These are phyloP conservation scores for Saccharum spontaneum DNA, from an alignment of 176 grass and related monocot species.

Conservation along the genomic window DNA sequence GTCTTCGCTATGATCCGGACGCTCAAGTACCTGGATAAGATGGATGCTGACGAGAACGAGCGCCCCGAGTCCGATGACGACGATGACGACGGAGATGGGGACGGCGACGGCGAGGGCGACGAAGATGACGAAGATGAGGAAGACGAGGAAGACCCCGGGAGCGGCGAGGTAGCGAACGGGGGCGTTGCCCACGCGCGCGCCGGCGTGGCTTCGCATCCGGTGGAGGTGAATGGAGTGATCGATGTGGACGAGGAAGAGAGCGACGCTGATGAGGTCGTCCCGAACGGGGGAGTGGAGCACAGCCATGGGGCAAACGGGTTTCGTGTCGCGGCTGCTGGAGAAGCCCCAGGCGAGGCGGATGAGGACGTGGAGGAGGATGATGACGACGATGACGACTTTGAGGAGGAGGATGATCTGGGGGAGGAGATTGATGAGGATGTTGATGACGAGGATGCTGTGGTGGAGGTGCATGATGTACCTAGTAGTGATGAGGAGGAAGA, in stretches of 20 bases:
- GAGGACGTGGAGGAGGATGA: slow-evolving; percentile 68
- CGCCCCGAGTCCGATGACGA: slow-evolving; percentile 91
- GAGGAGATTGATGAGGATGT: slow-evolving; percentile 82
- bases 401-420: slow-evolving; percentile 72
- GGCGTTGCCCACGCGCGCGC: slow-evolving; percentile 24
- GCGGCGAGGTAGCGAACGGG: slow-evolving; percentile 76
- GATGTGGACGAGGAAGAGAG: slow-evolving; percentile 94
- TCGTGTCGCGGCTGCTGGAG: slow-evolving; percentile 47
- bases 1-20: slow-evolving; percentile 88
- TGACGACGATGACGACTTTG: slow-evolving; percentile 60
- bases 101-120: slow-evolving; percentile 63
- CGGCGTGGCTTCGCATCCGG: slow-evolving; percentile 6
- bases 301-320: slow-evolving; percentile 64
- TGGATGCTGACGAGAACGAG: slow-evolving; percentile 97
- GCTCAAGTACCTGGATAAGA: slow-evolving; percentile 88
- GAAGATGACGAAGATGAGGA: slow-evolving; percentile 64
- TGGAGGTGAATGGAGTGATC: slow-evolving; percentile 60
- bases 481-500: slow-evolving; percentile 68
- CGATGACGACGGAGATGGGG: slow-evolving; percentile 69
- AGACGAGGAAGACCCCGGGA: slow-evolving; percentile 81
- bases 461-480: slow-evolving; percentile 53
- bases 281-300: slow-evolving; percentile 47
- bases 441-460: slow-evolving; percentile 65
- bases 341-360: slow-evolving; percentile 50
- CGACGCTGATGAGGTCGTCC: slow-evolving; percentile 76